phyloP scores from a whole-genome alignment of 495 filamentous ascomycete genomes.

The Penicillium psychrofluorescens region DNA sequence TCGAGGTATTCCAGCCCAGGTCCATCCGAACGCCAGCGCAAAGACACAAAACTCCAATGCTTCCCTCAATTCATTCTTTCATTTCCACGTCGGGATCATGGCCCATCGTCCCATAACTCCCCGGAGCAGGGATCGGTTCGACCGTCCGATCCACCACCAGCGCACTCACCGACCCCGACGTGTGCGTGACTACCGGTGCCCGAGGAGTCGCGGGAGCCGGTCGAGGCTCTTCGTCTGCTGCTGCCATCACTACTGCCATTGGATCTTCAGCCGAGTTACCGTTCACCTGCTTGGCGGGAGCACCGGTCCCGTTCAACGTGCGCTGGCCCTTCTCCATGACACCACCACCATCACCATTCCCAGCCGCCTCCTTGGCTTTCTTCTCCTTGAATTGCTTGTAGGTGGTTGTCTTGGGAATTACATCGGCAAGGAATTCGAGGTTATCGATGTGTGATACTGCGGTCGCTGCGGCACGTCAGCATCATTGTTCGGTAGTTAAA shows the following conservation, averaged over 20 bases:
- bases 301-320: constrained; percentile 36
- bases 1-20: too few species aligned
- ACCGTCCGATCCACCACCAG: constrained; percentile 33
- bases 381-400: constrained; percentile 73
- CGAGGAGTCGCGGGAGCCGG: constrained; percentile 16
- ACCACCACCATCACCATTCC: constrained; percentile 20
- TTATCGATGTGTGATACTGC: constrained; percentile 87
- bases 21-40: neutral
- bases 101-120: neutral
- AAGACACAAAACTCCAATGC: constrained; percentile 22
- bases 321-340: constrained; percentile 46
- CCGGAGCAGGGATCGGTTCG: constrained; percentile 4
- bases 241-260: neutral
- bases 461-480: constrained; percentile 48
- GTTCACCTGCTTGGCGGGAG: constrained; percentile 18
- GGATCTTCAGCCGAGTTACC: constrained; percentile 5
- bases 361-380: constrained; percentile 37
- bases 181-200: constrained; percentile 17
- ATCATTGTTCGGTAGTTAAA: neutral
- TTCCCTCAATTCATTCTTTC: constrained; percentile 30
- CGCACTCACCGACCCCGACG: constrained; percentile 17
- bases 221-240: constrained; percentile 2
- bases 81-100: constrained; percentile 52
- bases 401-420: constrained; percentile 77
- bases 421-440: constrained; percentile 89